Evolutionary conservation across 495 filamentous ascomycete genomes (phyloP).

Genomic region (Alectoria sarmentosa): DNA sequence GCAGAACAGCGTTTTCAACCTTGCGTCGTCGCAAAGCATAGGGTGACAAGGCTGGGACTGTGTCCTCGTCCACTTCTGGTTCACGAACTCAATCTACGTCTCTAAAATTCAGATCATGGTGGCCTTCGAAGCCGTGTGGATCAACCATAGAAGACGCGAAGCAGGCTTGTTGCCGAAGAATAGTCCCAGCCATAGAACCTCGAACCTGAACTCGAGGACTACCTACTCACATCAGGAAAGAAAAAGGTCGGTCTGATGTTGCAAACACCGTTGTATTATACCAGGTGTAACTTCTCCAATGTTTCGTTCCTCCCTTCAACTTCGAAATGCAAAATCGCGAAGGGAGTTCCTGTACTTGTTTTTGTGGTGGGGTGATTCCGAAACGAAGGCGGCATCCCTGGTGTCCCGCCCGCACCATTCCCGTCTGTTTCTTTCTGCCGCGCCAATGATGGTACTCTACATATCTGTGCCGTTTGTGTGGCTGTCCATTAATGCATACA

Average conservation of each 20-base stretch:
- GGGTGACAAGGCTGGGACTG: neutral
- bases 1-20: neutral
- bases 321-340: neutral
- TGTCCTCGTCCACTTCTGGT: neutral
- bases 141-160: too few relatives aligned
- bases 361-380: neutral
- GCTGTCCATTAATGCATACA: neutral
- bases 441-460: conserved; percentile 6
- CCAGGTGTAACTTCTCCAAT: neutral
- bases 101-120: too few relatives aligned
- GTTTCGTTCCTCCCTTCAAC: neutral
- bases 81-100: neutral
- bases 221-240: neutral
- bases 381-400: neutral
- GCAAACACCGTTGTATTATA: neutral
- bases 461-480: neutral
- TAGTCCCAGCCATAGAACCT: neutral
- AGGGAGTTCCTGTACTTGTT: neutral
- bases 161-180: too few relatives aligned
- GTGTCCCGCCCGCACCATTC: neutral
- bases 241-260: neutral
- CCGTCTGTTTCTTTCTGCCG: conserved; percentile 2
- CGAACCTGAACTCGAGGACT: neutral
- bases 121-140: too few relatives aligned
- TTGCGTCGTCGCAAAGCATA: neutral